Conservation (phyloP, 345 rosid species). For the Schrenkiella parvula region DNA sequence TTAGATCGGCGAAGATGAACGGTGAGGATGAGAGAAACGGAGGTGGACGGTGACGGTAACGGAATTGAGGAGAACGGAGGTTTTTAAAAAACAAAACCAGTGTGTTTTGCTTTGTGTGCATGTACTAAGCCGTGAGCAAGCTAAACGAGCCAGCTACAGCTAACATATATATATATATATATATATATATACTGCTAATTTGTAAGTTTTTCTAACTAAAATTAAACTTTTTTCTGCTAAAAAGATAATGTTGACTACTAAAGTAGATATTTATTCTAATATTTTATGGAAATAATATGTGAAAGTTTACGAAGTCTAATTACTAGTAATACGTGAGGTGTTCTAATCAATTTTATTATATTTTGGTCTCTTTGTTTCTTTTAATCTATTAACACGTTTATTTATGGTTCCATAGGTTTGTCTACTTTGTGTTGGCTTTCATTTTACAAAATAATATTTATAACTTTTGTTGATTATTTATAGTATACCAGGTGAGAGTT, state of each 20-base stretch:
- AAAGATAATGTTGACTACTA: neutral
- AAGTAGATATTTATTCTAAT: neutral
- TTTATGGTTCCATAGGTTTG: neutral
- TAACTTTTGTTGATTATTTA: neutral
- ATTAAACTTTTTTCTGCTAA: neutral
- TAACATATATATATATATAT: neutral
- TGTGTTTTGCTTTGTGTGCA: slow-evolving; percentile 11
- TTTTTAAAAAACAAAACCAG: neutral
- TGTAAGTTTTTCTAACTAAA: neutral
- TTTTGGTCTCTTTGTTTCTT: neutral
- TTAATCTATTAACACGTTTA: neutral
- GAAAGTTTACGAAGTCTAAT: neutral
- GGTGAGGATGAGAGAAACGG: slow-evolving; percentile 24
- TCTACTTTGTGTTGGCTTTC: neutral
- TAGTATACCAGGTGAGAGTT: neutral
- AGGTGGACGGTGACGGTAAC: slow-evolving; percentile 28
- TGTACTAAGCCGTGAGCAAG: slow-evolving; percentile 6
- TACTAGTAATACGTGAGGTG: neutral
- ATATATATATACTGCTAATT: neutral
- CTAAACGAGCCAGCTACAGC: slow-evolving; percentile 2
- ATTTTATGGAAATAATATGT: neutral
- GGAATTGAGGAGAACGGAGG: slow-evolving; percentile 21
- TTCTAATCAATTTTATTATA: neutral
- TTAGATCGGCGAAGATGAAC: slow-evolving; percentile 14
- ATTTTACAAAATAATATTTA: neutral